phyloP scores from a whole-genome alignment of 306 rosid genomes.

The Hylodesmum podocarpum region DNA sequence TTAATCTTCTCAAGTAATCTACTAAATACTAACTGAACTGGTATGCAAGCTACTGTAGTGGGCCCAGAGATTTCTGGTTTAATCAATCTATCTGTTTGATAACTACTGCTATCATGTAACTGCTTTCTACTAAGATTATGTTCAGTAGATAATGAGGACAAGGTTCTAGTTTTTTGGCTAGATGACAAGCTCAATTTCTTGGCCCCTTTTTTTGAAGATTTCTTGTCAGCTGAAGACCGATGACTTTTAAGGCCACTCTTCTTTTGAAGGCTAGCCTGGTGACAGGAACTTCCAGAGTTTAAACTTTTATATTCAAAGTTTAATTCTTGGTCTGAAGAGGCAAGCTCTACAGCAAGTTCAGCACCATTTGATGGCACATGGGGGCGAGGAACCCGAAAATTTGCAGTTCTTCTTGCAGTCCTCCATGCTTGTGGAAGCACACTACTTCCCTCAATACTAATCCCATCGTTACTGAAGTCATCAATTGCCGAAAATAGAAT shows the following conservation, averaged over 20 bases:
- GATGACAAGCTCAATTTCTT: slow-evolving; percentile 69
- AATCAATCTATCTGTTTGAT: slow-evolving; percentile 58
- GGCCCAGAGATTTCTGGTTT: slow-evolving; percentile 70
- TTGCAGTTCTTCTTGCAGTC: slow-evolving; percentile 93
- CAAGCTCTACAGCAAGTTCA: slow-evolving; percentile 51
- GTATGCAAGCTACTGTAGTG: slow-evolving; percentile 86
- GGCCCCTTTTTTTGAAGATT: slow-evolving; percentile 47
- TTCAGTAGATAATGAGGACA: slow-evolving; percentile 67
- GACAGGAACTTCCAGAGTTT: slow-evolving; percentile 50
- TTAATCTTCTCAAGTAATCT: slow-evolving; percentile 95
- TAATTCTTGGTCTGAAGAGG: slow-evolving; percentile 52
- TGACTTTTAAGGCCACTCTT: slow-evolving; percentile 44
- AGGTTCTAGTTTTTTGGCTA: slow-evolving; percentile 84
- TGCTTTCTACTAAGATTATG: slow-evolving; percentile 58
- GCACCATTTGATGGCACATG: slow-evolving; percentile 50
- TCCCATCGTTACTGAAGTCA: slow-evolving; percentile 49
- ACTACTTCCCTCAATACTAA: slow-evolving; percentile 53
- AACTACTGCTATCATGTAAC: slow-evolving; percentile 46
- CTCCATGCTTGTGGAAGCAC: slow-evolving; percentile 87
- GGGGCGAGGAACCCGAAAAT: slow-evolving; percentile 74
- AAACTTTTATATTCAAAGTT: slow-evolving; percentile 43
- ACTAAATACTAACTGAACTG: slow-evolving; percentile 84
- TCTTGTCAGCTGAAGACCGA: slow-evolving; percentile 49
- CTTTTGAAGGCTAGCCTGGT: slow-evolving; percentile 48
- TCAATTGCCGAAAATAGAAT: slow-evolving; percentile 55